Evolutionary conservation across 176 grass and related monocot species (phyloP).

Genomic region (Triticum turgidum): DNA sequence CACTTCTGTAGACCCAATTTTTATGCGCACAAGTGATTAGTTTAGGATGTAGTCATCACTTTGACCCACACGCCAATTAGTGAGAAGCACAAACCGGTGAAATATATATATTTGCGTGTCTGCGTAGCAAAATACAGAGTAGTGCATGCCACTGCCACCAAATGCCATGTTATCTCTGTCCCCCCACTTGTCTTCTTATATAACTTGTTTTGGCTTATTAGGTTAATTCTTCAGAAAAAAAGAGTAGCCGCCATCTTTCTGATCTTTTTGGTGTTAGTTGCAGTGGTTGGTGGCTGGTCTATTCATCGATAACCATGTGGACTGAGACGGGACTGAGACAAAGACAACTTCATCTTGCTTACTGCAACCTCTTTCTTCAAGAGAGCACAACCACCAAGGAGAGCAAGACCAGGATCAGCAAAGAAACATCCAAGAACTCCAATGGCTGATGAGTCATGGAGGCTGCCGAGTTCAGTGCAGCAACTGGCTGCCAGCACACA

Average conservation of each 20-base stretch:
- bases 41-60: background rate
- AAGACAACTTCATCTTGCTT: background rate
- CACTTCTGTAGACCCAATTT: background rate
- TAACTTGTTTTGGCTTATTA: background rate
- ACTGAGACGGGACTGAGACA: background rate
- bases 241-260: background rate
- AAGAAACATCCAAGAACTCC: background rate
- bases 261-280: background rate
- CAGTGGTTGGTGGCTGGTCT: background rate
- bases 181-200: background rate
- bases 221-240: background rate
- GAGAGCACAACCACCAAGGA: background rate
- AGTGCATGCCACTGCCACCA: background rate
- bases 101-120: background rate
- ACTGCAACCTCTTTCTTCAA: background rate
- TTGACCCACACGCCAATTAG: background rate
- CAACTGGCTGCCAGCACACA: conserved; percentile 13
- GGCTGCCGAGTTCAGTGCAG: conserved; percentile 28
- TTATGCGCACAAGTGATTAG: background rate
- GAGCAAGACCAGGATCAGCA: background rate
- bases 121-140: background rate
- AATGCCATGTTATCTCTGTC: background rate
- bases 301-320: background rate
- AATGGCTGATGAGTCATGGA: conserved; percentile 43
- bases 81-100: background rate